Base-by-base conservation (phyloP, 208 protist genomes). In the Leishmania gerbilli region DNA sequence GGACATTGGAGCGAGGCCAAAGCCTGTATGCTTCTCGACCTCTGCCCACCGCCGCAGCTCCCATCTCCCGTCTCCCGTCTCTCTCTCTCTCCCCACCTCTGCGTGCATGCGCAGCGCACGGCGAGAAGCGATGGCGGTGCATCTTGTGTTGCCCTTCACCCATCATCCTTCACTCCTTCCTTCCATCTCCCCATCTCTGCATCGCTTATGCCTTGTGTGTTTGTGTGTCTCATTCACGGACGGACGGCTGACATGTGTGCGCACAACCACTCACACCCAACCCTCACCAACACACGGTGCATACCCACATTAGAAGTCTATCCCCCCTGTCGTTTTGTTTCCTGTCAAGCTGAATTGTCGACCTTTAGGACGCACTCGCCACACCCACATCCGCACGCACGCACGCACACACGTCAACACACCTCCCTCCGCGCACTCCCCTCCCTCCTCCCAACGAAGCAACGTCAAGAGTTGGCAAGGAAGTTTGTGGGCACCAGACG, bases 51-150 rank as follows among this genome's bases (percentile, higher is more conserved):
- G 42, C 72, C 47, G 6, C 71, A 37, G 11, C n/a, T 37, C 71
- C 51, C 51, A 55, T 55, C 51, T 21, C 0, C 51, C 9, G 8
- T 42, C 40, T 42, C 40, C 37, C 1, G 2, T 83, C 79, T 65
- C 77, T 77, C 79, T 65, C 77, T 77, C 58, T 5, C 65, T 3
- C 15, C 19, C 72, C 7, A 42, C 31, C 68, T 40, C 49, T 71
- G 17, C 75, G 72, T 69, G 37, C 21, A 27, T 49, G 76, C n/a
- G 15, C 34, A 71, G 11, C 69, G 17, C 45, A 74, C 1, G 42
- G 40, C 37, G 27, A n/a, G 37, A 24, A 9, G 42, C 2, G 24
- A 2, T 24, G 13, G 21, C 13, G 40, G 58, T 24, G 49, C 45
- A 75, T 58, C 71, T 15, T 34, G 15, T n/a, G 34, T 27, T 24